A percentile compares a stretch with the other conserved stretches of the same genome.
These are phyloP conservation scores for Lasiosphaeris hirsuta DNA, from an alignment of 495 filamentous ascomycete genomes.

Conservation along the genomic window DNA sequence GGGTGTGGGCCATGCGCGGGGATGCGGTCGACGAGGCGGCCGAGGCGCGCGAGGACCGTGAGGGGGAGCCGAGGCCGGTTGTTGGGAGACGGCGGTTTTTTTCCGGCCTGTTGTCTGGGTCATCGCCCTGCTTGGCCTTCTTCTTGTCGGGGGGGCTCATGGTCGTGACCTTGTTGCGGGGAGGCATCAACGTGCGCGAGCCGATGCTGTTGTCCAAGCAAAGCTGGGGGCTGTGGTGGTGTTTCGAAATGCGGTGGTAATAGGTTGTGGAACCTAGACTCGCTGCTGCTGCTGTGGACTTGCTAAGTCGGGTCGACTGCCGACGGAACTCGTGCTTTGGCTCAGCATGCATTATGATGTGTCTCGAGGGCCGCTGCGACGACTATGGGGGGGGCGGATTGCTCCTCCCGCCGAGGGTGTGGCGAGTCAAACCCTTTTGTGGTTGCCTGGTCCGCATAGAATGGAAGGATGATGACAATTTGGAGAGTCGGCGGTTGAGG, in stretches of 20 bases:
- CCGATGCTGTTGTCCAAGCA: too few species aligned
- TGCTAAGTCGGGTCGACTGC: too few species aligned
- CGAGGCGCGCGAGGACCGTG: slow-evolving; percentile 3
- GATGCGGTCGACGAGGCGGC: slow-evolving; percentile 13
- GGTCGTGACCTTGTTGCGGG: not conserved
- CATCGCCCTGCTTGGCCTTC: not conserved
- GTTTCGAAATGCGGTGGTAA: too few species aligned
- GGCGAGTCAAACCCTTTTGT: slow-evolving; percentile 3
- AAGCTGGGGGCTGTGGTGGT: too few species aligned
- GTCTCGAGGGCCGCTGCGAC: too few species aligned
- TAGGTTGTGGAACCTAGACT: too few species aligned
- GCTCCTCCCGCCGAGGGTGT: not conserved
- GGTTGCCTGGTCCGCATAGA: slow-evolving; percentile 15
- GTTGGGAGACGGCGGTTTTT: slow-evolving; percentile 20
- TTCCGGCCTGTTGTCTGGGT: slow-evolving; percentile 1
- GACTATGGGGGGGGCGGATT: not conserved
- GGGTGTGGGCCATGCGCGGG: slow-evolving; percentile 23
- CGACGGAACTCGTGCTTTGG: too few species aligned
- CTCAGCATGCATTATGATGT: too few species aligned
- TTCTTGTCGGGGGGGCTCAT: slow-evolving; percentile 22
- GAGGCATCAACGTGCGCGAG: not conserved
- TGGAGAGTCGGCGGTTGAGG: not conserved
- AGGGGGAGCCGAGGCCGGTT: slow-evolving; percentile 12
- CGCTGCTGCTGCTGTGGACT: too few species aligned
- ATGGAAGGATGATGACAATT: not conserved